Evolutionary conservation across 2,329 filamentous ascomycete species (phyloP).

Genomic region (Phialophora macrospora): DNA sequence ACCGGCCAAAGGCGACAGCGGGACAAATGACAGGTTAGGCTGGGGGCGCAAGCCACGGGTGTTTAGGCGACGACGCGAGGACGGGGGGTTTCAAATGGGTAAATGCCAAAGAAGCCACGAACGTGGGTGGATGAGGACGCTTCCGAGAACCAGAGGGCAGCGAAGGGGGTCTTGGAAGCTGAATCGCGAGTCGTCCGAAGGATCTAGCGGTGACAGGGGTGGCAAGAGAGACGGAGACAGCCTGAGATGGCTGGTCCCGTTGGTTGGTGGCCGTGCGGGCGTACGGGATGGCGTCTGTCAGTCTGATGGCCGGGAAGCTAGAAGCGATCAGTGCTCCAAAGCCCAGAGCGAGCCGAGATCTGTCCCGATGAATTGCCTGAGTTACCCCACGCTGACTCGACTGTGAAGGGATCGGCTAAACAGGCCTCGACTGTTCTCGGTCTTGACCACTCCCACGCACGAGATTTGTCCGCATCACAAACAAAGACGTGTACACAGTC

Average conservation of each 20-base stretch:
- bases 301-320: neutral
- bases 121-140: conserved; percentile 15
- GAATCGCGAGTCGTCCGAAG: conserved; percentile 12
- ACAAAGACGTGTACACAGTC: neutral
- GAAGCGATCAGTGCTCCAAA: neutral
- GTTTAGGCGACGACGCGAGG: conserved; percentile 6
- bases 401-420: conserved; percentile 13
- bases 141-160: neutral
- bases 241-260: neutral
- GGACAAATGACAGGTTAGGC: conserved; percentile 18
- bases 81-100: conserved; percentile 14
- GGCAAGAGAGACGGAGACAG: conserved; percentile 12
- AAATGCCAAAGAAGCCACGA: conserved; percentile 15
- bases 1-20: conserved; percentile 10
- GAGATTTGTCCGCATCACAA: conserved; percentile 15
- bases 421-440: conserved; percentile 6
- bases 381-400: conserved; percentile 14
- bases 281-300: conserved; percentile 19
- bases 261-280: conserved; percentile 23
- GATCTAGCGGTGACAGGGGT: conserved; percentile 18
- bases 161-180: conserved; percentile 15
- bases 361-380: conserved; percentile 19
- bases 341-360: conserved; percentile 16
- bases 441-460: conserved; percentile 22
- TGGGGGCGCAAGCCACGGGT: conserved; percentile 26